Conservation (phyloP, 2,329 filamentous ascomycete species). For the Chrysoporthe austroafricana region DNA sequence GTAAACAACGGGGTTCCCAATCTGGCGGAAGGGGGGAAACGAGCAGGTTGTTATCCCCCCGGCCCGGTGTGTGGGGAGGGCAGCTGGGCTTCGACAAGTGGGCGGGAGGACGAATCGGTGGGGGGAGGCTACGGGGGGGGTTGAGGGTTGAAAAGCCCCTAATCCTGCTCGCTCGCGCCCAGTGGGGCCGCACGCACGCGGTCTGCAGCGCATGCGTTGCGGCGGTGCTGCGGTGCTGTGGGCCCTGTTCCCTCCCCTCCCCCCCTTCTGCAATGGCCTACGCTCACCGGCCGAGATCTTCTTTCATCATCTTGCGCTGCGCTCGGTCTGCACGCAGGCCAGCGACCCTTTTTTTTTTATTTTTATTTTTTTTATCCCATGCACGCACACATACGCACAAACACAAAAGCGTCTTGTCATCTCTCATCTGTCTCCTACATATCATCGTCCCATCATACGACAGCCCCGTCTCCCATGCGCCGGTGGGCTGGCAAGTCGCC, state of each 20-base stretch:
- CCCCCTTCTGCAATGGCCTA: not conserved
- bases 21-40: not conserved
- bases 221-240: not conserved
- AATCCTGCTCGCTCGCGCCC: not conserved
- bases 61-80: conserved; percentile 1
- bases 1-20: not conserved
- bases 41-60: not conserved
- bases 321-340: not conserved
- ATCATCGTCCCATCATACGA: no score
- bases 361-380: not conserved
- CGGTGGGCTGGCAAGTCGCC: not conserved
- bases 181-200: not conserved
- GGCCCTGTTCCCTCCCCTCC: not conserved
- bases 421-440: not conserved
- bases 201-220: not conserved
- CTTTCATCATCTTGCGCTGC: no score
- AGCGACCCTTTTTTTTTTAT: not conserved
- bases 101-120: no score
- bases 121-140: no score
- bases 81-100: no score
- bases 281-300: no score
- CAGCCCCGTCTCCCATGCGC: not conserved
- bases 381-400: no score
- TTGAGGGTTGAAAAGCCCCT: not conserved
- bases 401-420: not conserved